phyloP scores from a whole-genome alignment of 108 stramenopile species.

The Nitzschia sp. region DNA sequence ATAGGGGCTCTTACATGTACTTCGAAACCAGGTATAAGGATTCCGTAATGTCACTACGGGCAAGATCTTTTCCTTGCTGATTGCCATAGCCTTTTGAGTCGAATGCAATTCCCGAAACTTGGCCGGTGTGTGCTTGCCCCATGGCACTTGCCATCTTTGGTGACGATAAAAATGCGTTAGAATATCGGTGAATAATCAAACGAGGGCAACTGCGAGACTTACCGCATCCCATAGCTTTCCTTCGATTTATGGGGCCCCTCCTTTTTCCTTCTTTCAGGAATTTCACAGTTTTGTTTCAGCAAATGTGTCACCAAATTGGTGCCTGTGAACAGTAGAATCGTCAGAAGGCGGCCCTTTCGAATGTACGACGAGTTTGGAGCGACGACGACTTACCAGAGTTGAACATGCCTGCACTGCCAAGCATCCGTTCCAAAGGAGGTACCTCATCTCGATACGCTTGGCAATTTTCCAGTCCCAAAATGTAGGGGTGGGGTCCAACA shows the following conservation, averaged over 20 bases:
- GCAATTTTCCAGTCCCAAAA: constrained; percentile 58
- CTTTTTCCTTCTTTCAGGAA: constrained; percentile 62
- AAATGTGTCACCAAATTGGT: constrained; percentile 76
- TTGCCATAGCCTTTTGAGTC: constrained; percentile 38
- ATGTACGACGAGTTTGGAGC: too few relatives aligned
- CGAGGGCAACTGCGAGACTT: too few relatives aligned
- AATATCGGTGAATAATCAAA: too few relatives aligned
- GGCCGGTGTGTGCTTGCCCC: constrained; percentile 82
- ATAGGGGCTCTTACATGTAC: constrained; percentile 77
- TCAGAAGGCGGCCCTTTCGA: too few relatives aligned
- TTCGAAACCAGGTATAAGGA: constrained; percentile 77
- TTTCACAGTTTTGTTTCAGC: constrained; percentile 77
- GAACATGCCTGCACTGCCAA: constrained; percentile 79
- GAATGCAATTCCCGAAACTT: constrained; percentile 53
- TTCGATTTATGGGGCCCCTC: constrained; percentile 54
- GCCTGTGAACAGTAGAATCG: too few relatives aligned
- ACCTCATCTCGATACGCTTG: constrained; percentile 43
- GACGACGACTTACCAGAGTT: too few relatives aligned
- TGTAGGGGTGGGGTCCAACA: constrained; percentile 47
- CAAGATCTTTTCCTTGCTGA: constrained; percentile 61
- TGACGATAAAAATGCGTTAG: too few relatives aligned
- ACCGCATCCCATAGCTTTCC: constrained; percentile 69
- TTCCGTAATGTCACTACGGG: constrained; percentile 73
- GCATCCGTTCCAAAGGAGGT: constrained; percentile 56
- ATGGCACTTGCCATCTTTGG: constrained; percentile 81